Conservation (phyloP, 306 rosid species). For the Lupinus albus region DNA sequence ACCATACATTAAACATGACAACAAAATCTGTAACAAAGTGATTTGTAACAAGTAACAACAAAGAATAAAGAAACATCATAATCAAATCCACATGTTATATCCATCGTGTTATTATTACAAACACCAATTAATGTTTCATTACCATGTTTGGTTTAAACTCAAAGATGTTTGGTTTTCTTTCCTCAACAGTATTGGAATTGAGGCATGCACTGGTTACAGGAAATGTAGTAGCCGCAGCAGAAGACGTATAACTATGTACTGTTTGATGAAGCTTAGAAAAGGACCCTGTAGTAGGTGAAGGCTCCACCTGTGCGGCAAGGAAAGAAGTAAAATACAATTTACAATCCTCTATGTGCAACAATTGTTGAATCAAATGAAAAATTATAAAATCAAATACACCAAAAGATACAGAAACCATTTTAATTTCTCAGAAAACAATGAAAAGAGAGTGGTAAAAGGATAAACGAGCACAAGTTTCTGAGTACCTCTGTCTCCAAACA, state of each 20-base stretch:
- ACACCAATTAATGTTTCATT: conserved; percentile 41
- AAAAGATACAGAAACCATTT: not conserved
- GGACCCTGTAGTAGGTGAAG: conserved; percentile 97
- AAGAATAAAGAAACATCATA: conserved; percentile 19
- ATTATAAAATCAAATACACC: not conserved
- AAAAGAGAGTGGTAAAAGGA: not conserved
- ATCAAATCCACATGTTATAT: not conserved
- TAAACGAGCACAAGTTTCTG: conserved; percentile 8
- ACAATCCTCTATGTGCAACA: conserved; percentile 33
- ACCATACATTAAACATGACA: conserved; percentile 32
- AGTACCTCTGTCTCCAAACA: conserved; percentile 32
- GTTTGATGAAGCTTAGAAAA: conserved; percentile 63
- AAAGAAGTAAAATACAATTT: conserved; percentile 31
- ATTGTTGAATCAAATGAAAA: conserved; percentile 22
- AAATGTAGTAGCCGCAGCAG: conserved; percentile 46
- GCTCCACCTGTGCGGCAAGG: conserved; percentile 74
- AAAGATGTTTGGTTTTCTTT: conserved; percentile 66
- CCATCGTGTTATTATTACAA: conserved; percentile 10
- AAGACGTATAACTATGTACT: conserved; percentile 49
- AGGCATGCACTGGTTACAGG: conserved; percentile 57
- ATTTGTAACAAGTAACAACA: not conserved
- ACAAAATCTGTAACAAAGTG: conserved; percentile 13
- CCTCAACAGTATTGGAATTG: conserved; percentile 49
- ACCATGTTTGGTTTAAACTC: conserved; percentile 88
- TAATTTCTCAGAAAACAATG: conserved; percentile 7